These are phyloP conservation scores for Saturnispora quitensis DNA, from an alignment of 805 yeast genomes.

Conservation along the genomic window DNA sequence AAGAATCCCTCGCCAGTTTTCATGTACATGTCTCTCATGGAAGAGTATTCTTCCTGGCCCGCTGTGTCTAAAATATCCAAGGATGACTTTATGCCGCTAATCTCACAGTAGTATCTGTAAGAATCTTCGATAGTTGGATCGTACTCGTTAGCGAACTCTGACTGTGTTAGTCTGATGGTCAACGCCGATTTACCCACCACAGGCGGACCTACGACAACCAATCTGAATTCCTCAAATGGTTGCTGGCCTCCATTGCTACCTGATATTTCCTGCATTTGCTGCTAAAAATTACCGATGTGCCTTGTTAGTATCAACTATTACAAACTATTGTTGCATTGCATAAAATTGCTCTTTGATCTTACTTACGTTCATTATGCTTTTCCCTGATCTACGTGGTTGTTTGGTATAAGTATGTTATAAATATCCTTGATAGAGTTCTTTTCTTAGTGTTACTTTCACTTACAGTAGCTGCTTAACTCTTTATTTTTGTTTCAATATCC, in stretches of 20 bases:
- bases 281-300: not conserved
- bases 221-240: slow-evolving; percentile 57
- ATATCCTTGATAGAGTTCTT: too few species aligned
- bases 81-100: slow-evolving; percentile 69
- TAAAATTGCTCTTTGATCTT: not conserved
- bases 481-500: not conserved
- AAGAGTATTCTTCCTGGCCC: slow-evolving; percentile 94
- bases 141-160: slow-evolving; percentile 93
- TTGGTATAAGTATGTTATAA: too few species aligned
- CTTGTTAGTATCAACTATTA: slow-evolving; percentile 1
- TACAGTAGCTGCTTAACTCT: too few species aligned
- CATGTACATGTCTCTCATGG: slow-evolving; percentile 92
- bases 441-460: not conserved
- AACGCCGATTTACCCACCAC: slow-evolving; percentile 98
- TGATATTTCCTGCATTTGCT: not conserved
- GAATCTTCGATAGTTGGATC: slow-evolving; percentile 97
- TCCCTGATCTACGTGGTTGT: not conserved
- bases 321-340: not conserved
- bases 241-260: not conserved
- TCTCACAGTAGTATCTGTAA: slow-evolving; percentile 76
- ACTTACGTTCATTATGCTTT: not conserved
- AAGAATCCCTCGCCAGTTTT: slow-evolving; percentile 92
- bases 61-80: slow-evolving; percentile 94
- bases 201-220: slow-evolving; percentile 97
- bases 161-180: slow-evolving; percentile 89